A percentile compares a stretch with the other conserved stretches of the same genome.
phyloP scores from a whole-genome alignment of 495 filamentous ascomycete genomes.

The Friedmanniomyces simplex region DNA sequence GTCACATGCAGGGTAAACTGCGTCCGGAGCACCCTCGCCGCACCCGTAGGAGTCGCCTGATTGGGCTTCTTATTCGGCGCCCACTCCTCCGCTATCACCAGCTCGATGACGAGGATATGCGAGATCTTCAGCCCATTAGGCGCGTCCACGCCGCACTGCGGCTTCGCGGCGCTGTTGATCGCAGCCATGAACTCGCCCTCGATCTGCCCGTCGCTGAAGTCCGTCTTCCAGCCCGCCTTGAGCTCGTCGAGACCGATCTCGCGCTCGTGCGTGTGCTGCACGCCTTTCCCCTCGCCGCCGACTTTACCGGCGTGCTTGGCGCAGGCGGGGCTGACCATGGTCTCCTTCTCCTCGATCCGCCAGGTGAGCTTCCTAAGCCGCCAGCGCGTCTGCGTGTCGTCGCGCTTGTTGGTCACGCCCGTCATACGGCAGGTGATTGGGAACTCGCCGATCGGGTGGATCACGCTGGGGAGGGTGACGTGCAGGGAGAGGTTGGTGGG shows the following conservation, averaged over 20 bases:
- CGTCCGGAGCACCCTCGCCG: slow-evolving; percentile 85
- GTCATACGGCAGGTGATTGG: slow-evolving; percentile 67
- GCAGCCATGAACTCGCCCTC: slow-evolving; percentile 71
- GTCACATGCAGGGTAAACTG: slow-evolving; percentile 77
- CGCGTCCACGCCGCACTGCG: slow-evolving; percentile 70
- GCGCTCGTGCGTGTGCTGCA: slow-evolving; percentile 64
- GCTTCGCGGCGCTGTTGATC: slow-evolving; percentile 50
- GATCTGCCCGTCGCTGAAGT: slow-evolving; percentile 50
- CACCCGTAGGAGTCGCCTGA: slow-evolving; percentile 74
- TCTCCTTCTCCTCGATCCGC: slow-evolving; percentile 80
- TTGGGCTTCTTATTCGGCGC: slow-evolving; percentile 57
- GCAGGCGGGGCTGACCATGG: slow-evolving; percentile 73
- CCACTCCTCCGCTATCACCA: slow-evolving; percentile 91
- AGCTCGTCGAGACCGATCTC: slow-evolving; percentile 65
- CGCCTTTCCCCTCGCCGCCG: slow-evolving; percentile 61
- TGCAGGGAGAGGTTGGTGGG: slow-evolving; percentile 84
- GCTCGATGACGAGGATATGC: slow-evolving; percentile 80
- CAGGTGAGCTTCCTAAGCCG: slow-evolving; percentile 81
- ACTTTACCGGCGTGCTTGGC: slow-evolving; percentile 62
- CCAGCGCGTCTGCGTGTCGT: slow-evolving; percentile 62
- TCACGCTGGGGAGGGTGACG: slow-evolving; percentile 66
- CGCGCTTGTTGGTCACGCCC: slow-evolving; percentile 54
- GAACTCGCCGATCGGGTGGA: slow-evolving; percentile 81
- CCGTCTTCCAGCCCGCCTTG: slow-evolving; percentile 91
- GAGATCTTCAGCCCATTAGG: slow-evolving; percentile 66